These are phyloP conservation scores for Capsicum rhomboideum DNA, from an alignment of 257 asterid genomes.

Conservation along the genomic window DNA sequence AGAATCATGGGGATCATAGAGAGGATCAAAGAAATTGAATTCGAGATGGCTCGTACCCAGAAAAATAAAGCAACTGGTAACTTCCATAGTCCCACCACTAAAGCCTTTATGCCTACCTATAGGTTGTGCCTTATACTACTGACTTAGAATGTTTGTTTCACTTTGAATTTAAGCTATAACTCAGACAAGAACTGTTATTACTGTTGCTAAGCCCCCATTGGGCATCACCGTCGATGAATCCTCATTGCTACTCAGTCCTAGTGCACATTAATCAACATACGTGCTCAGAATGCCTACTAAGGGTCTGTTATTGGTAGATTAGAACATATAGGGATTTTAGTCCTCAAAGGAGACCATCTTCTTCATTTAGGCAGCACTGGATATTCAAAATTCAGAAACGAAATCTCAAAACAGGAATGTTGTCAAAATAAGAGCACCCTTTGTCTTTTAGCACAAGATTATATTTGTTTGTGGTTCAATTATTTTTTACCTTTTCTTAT, in stretches of 20 bases:
- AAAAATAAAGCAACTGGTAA: constrained; percentile 97
- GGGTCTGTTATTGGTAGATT: neutral
- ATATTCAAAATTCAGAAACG: neutral
- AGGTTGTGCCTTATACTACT: neutral
- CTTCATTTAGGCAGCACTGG: neutral
- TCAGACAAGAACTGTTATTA: neutral
- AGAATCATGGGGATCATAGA: constrained; percentile 88
- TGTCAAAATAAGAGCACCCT: neutral
- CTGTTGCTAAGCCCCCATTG: neutral
- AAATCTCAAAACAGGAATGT: neutral
- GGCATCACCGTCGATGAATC: neutral
- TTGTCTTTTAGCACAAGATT: neutral
- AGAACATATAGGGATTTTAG: neutral
- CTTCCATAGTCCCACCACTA: neutral
- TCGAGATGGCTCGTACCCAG: constrained; percentile 99
- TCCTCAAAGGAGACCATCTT: neutral
- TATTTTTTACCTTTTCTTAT: neutral
- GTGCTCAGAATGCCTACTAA: neutral
- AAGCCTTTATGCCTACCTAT: neutral
- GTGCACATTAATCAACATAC: neutral
- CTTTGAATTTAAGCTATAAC: neutral
- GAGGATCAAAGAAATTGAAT: constrained; percentile 89
- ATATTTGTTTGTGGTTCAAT: neutral
- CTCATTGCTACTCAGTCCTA: neutral
- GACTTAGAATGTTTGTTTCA: neutral